Conservation (phyloP, 345 rosid genomes). For the Mallotus nudiflorus region DNA sequence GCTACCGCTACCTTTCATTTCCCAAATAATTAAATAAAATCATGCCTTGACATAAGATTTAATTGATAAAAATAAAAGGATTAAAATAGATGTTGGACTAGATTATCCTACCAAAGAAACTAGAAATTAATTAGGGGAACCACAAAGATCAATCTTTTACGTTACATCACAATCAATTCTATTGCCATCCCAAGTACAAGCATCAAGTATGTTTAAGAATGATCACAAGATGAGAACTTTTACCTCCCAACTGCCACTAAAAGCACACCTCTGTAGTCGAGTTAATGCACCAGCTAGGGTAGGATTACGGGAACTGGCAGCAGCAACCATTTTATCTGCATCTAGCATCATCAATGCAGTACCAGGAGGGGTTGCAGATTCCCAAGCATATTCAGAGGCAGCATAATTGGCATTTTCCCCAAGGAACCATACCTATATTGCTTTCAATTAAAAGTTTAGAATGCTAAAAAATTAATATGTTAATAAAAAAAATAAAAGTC, state of each 20-base stretch:
- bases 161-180: neutral
- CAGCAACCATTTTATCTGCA: constrained; percentile 99
- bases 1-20: too few relatives aligned
- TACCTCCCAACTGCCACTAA: constrained; percentile 99
- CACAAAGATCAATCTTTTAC: neutral
- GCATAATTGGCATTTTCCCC: constrained; percentile 99
- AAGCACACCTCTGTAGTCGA: constrained; percentile 98
- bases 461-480: constrained; percentile 3
- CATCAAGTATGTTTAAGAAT: constrained; percentile 10
- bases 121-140: neutral
- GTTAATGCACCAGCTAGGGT: constrained; percentile 98
- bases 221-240: constrained; percentile 18
- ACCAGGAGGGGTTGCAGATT: constrained; percentile 99
- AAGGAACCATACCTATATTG: constrained; percentile 93
- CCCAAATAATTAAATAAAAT: too few relatives aligned
- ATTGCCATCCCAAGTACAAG: constrained; percentile 6
- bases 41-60: too few relatives aligned
- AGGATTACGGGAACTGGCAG: constrained; percentile 99
- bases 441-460: neutral
- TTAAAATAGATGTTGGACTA: too few relatives aligned
- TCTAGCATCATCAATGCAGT: constrained; percentile 99
- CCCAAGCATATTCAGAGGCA: constrained; percentile 99
- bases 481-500: neutral
- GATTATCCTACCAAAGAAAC: too few relatives aligned
- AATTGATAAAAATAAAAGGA: too few relatives aligned